phyloP scores from a whole-genome alignment of 164 flowering plant species.

The Santalum album region DNA sequence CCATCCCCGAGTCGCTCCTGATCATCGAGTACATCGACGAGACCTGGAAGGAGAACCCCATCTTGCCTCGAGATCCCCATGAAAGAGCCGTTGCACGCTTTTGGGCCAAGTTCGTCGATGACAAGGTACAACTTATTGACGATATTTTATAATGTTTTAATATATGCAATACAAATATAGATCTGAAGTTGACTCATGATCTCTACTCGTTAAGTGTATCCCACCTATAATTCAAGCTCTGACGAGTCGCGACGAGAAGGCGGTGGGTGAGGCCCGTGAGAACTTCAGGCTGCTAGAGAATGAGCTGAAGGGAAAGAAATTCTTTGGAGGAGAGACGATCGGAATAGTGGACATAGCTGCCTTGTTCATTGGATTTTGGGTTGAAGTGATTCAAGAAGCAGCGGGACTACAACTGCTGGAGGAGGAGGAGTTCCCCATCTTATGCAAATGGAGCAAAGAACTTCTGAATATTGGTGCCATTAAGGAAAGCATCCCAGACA shows the following conservation, averaged over 20 bases:
- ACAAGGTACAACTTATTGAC: conserved; percentile 10
- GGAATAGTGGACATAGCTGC: background rate
- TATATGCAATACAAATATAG: background rate
- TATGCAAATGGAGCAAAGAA: conserved; percentile 28
- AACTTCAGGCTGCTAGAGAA: background rate
- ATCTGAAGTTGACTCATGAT: background rate
- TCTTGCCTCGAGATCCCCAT: conserved; percentile 15
- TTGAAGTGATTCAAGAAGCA: conserved; percentile 14
- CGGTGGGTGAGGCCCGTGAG: background rate
- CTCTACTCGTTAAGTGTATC: conserved; percentile 2
- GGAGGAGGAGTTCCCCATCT: conserved; percentile 27
- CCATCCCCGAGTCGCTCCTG: conserved; percentile 7
- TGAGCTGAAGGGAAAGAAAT: background rate
- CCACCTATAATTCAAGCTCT: conserved; percentile 1
- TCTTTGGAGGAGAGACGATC: conserved; percentile 1
- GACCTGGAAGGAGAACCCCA: background rate
- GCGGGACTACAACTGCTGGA: conserved; percentile 22
- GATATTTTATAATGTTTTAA: background rate
- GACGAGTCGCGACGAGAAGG: conserved; percentile 8
- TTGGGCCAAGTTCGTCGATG: conserved; percentile 19
- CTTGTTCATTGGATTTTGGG: background rate
- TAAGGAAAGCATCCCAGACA: conserved; percentile 31
- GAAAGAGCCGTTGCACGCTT: conserved; percentile 12
- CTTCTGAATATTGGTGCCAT: conserved; percentile 12
- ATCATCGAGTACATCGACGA: conserved; percentile 1